Percentiles rank a stretch among this genome's conserved stretches.
phyloP scores from a whole-genome alignment of 2,329 filamentous ascomycete genomes.

The Fusarium siculi region DNA sequence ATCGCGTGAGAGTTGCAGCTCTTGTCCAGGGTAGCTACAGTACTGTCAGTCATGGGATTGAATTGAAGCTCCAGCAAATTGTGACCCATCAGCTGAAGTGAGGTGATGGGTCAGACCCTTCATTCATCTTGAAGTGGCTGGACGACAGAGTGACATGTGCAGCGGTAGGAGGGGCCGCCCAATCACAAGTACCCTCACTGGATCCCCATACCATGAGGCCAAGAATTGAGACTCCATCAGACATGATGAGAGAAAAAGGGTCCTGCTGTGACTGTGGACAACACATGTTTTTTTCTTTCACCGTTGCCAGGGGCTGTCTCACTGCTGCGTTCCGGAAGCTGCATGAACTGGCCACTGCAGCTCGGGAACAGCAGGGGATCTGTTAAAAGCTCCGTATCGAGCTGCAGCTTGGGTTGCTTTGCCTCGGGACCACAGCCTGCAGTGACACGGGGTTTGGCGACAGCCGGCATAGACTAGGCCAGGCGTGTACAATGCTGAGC shows the following conservation, averaged over 20 bases:
- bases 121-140: constrained; percentile 26
- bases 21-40: constrained; percentile 30
- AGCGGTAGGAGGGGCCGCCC: constrained; percentile 10
- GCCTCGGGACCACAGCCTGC: constrained; percentile 3
- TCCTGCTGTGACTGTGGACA: constrained; percentile 14
- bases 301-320: constrained; percentile 6
- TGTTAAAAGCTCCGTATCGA: neutral
- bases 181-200: constrained; percentile 9
- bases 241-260: constrained; percentile 14
- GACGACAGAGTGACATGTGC: constrained; percentile 19
- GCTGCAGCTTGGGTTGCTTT: constrained; percentile 20
- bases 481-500: neutral
- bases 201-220: constrained; percentile 28
- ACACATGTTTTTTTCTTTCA: constrained; percentile 8
- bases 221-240: constrained; percentile 18
- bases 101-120: constrained; percentile 28
- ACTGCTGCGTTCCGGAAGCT: constrained; percentile 24
- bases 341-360: constrained; percentile 40
- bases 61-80: constrained; percentile 11
- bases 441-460: constrained; percentile 5
- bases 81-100: constrained; percentile 28
- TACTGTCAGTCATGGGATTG: constrained; percentile 18
- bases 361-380: constrained; percentile 10
- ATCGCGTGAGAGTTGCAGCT: constrained; percentile 14
- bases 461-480: neutral